Evolutionary conservation across 2,329 filamentous ascomycete species (phyloP).

Genomic region (Botrytis deweyae): DNA sequence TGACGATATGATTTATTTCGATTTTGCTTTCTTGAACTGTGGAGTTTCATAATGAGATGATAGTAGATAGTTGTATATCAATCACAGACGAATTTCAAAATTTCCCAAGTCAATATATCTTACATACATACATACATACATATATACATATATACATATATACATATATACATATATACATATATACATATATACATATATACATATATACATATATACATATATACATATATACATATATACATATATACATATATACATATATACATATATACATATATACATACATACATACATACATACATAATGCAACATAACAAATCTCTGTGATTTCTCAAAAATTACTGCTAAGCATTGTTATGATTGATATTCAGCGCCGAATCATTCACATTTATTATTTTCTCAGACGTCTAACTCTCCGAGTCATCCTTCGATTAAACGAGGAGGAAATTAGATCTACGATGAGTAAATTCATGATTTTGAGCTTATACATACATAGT

Average conservation of each 20-base stretch:
- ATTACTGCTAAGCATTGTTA: not conserved
- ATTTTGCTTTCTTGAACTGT: not conserved
- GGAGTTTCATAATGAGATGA: not conserved
- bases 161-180: no score
- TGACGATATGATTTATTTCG: not conserved
- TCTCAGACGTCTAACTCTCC: not conserved
- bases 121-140: not conserved
- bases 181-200: no score
- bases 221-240: no score
- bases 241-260: no score
- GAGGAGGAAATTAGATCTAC: not conserved
- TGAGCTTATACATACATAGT: no score
- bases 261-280: no score
- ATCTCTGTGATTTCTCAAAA: not conserved
- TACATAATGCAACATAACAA: not conserved
- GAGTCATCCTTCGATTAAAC: not conserved
- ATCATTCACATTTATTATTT: not conserved
- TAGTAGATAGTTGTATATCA: no score
- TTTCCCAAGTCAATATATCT: not conserved
- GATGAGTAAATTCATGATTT: not conserved
- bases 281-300: not conserved
- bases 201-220: no score
- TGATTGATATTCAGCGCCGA: not conserved
- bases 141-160: no score
- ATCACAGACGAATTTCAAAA: not conserved